Conservation (phyloP, 257 asterid species). For the Fraxinus excelsior region DNA sequence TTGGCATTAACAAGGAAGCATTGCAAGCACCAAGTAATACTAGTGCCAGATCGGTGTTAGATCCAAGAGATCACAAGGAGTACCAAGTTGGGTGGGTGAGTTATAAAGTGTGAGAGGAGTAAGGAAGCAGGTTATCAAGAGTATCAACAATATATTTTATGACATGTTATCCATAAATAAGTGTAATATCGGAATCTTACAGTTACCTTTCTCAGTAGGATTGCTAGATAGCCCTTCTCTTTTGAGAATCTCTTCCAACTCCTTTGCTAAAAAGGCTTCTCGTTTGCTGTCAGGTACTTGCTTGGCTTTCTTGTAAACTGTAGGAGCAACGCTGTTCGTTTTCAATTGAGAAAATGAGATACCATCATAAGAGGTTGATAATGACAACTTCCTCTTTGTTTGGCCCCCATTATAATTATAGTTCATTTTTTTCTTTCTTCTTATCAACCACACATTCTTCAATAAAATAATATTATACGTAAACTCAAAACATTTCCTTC, state of each 20-base stretch:
- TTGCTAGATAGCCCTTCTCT: conserved; percentile 82
- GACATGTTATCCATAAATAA: neutral
- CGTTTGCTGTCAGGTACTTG: conserved; percentile 74
- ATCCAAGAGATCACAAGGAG: neutral
- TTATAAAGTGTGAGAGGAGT: neutral
- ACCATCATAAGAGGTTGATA: conserved; percentile 15
- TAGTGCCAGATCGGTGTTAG: neutral
- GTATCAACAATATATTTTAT: conserved; percentile 4
- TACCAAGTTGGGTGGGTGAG: neutral
- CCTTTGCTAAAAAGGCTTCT: conserved; percentile 73
- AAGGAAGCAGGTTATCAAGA: neutral
- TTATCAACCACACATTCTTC: too few species aligned
- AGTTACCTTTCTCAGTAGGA: conserved; percentile 87
- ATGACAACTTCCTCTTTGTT: neutral
- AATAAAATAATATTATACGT: too few species aligned
- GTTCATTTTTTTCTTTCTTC: too few species aligned
- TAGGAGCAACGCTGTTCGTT: conserved; percentile 68
- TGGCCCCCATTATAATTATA: too few species aligned
- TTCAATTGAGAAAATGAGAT: conserved; percentile 27
- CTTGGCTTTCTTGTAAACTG: conserved; percentile 84
- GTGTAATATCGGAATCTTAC: conserved; percentile 2
- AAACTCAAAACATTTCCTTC: too few species aligned
- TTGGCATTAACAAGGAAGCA: neutral
- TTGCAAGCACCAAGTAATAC: neutral
- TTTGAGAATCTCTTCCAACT: conserved; percentile 75